A percentile compares a stretch with the other conserved stretches of the same genome.
Conservation (phyloP, 2,329 filamentous ascomycete genomes). For the Chrysoporthe deuterocubensis region DNA sequence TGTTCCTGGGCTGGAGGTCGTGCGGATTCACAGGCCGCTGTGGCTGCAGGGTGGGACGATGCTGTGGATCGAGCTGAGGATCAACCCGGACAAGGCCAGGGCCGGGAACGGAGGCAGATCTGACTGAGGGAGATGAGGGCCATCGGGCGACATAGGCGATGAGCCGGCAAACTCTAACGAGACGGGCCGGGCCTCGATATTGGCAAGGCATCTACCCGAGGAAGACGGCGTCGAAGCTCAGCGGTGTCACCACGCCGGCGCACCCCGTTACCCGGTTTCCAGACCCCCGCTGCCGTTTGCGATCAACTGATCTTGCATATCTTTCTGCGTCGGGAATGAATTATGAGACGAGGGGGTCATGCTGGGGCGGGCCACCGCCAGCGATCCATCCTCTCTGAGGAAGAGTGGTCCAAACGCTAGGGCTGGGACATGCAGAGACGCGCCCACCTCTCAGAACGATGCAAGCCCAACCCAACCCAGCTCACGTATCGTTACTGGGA, state of each 20-base stretch:
- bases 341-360: too few relatives aligned
- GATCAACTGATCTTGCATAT: not conserved
- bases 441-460: not conserved
- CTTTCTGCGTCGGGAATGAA: not conserved
- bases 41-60: constrained; percentile 61
- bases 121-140: not conserved
- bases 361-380: not conserved
- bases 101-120: not conserved
- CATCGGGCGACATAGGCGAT: not conserved
- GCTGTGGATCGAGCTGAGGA: constrained; percentile 60
- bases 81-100: constrained; percentile 34
- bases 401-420: not conserved
- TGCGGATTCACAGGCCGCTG: constrained; percentile 56
- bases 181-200: not conserved
- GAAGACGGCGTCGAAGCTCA: not conserved
- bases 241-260: not conserved
- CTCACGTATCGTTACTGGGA: not conserved
- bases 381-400: not conserved
- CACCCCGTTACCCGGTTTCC: not conserved
- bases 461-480: not conserved
- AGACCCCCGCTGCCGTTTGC: not conserved
- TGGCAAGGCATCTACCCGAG: not conserved
- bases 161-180: not conserved
- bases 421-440: not conserved
- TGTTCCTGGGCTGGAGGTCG: constrained; percentile 60